Conservation (phyloP, 192 early-diverging fungal genomes). For the Coemansia sp. region DNA sequence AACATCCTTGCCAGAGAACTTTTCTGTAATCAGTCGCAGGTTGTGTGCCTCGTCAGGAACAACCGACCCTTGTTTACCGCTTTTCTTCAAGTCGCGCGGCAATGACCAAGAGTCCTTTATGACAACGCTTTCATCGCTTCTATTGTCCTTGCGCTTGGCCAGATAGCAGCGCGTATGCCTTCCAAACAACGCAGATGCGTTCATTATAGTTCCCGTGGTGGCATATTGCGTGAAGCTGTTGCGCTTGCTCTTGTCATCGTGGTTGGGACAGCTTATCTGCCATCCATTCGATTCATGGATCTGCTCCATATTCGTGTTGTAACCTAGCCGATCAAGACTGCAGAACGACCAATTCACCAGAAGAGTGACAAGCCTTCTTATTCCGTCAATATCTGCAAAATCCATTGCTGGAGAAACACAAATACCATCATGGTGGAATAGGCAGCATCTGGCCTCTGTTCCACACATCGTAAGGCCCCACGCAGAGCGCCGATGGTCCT, state of each 20-base stretch:
- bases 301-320: neutral
- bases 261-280: neutral
- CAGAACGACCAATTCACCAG: constrained; percentile 21
- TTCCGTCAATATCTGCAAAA: neutral
- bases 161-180: constrained; percentile 14
- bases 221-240: neutral
- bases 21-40: neutral
- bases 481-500: constrained; percentile 13
- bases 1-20: neutral
- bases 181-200: constrained; percentile 6
- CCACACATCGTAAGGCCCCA: constrained; percentile 16
- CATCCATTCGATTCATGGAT: neutral
- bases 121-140: neutral
- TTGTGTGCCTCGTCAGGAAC: neutral
- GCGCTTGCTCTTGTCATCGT: neutral
- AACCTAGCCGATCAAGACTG: constrained; percentile 4
- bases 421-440: neutral
- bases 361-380: constrained; percentile 7
- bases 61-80: neutral
- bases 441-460: neutral
- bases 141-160: neutral
- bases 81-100: neutral
- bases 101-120: constrained; percentile 19
- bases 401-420: neutral
- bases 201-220: neutral